Conservation (phyloP, 257 asterid genomes). For the Fraxinus americana region DNA sequence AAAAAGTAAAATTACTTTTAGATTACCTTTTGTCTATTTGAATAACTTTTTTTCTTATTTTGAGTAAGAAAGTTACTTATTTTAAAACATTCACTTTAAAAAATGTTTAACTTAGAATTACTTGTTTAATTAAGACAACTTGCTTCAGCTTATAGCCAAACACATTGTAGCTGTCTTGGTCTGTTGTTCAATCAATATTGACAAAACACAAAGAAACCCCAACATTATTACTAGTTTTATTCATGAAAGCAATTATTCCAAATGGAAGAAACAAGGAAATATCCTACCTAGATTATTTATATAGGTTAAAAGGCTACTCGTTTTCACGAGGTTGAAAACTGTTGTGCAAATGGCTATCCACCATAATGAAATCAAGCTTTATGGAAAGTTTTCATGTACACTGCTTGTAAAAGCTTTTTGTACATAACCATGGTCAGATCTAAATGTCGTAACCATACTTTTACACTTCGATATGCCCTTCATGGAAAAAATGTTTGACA, state of each 20-base stretch:
- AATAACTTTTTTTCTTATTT: background rate
- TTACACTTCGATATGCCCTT: background rate
- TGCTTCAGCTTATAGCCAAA: background rate
- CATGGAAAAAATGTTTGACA: background rate
- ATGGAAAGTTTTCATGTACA: background rate
- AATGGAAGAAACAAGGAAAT: slow-evolving; percentile 17
- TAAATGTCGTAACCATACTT: too few relatives aligned
- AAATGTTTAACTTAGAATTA: too few relatives aligned
- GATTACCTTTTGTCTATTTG: background rate
- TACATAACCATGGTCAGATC: too few relatives aligned
- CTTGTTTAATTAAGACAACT: background rate
- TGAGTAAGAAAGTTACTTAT: background rate
- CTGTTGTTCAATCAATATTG: slow-evolving; percentile 10
- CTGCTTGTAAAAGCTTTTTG: too few relatives aligned
- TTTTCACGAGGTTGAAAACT: background rate
- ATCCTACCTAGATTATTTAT: background rate
- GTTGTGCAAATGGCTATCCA: background rate
- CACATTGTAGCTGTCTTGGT: background rate
- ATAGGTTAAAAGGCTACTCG: background rate
- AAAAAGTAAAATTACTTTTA: background rate
- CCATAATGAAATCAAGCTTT: background rate
- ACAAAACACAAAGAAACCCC: background rate
- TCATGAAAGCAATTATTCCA: slow-evolving; percentile 22
- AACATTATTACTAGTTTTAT: slow-evolving; percentile 12
- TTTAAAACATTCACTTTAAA: too few relatives aligned